These are phyloP conservation scores for Chalaropsis thielavioides DNA, from an alignment of 2,329 filamentous ascomycete genomes.

Conservation along the genomic window DNA sequence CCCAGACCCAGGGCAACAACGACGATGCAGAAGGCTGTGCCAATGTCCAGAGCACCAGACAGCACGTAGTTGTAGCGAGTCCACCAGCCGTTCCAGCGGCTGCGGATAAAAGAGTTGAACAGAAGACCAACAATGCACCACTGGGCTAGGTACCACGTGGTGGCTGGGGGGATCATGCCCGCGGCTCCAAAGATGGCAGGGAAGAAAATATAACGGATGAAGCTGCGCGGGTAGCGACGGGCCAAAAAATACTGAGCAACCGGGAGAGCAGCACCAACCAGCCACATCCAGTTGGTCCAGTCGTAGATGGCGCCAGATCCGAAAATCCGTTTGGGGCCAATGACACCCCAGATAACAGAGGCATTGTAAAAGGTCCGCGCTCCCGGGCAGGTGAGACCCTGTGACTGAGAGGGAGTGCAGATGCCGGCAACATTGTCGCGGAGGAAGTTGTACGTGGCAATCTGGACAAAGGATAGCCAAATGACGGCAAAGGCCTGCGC, in stretches of 20 bases:
- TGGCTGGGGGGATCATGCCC: conserved; percentile 39
- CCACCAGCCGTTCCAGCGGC: conserved; percentile 42
- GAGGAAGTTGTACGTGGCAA: conserved; percentile 28
- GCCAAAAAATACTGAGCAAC: conserved; percentile 35
- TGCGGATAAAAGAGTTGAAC: conserved; percentile 40
- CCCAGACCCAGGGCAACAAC: conserved; percentile 36
- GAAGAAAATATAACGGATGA: conserved; percentile 36
- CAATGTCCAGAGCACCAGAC: conserved; percentile 43
- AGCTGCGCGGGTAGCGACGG: conserved; percentile 32
- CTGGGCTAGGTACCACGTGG: conserved; percentile 39
- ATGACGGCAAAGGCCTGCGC: conserved; percentile 31
- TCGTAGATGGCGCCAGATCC: conserved; percentile 33
- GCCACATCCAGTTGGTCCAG: conserved; percentile 40
- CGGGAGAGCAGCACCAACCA: conserved; percentile 36
- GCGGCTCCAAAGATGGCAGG: conserved; percentile 40
- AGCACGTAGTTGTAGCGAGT: conserved; percentile 45
- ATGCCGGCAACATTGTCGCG: conserved; percentile 37
- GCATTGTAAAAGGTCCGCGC: conserved; percentile 46
- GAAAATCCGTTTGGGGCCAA: conserved; percentile 30
- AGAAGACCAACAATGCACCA: conserved; percentile 41
- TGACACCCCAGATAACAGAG: conserved; percentile 46
- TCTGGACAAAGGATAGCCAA: conserved; percentile 28
- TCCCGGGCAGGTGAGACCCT: conserved; percentile 42
- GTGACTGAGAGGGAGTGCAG: conserved; percentile 34
- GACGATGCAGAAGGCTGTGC: conserved; percentile 42